phyloP scores from a whole-genome alignment of 129 eudicot genomes.

The Silybum marianum region DNA sequence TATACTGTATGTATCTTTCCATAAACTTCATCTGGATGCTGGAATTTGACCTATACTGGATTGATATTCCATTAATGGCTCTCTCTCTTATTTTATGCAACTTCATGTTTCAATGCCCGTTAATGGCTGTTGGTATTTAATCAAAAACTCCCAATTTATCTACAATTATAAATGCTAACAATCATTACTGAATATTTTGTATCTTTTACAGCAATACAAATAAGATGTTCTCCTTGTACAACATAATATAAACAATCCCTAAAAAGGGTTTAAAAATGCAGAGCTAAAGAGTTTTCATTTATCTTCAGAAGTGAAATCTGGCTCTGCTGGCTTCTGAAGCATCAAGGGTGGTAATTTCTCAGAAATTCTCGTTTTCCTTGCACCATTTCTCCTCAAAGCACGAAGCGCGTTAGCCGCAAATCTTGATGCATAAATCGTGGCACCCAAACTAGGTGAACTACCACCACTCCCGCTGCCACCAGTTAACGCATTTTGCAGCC shows the following conservation, averaged over 20 bases:
- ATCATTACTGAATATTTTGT: background rate
- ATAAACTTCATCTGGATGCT: background rate
- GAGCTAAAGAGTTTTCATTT: conserved; percentile 21
- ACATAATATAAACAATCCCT: conserved; percentile 8
- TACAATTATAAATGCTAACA: conserved; percentile 1
- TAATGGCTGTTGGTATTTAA: background rate
- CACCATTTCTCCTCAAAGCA: conserved; percentile 57
- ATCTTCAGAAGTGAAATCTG: conserved; percentile 83
- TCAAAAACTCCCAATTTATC: background rate
- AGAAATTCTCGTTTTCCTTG: conserved; percentile 65
- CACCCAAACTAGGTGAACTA: conserved; percentile 86
- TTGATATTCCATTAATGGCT: background rate
- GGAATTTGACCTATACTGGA: background rate
- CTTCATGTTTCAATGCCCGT: background rate
- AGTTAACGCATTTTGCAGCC: conserved; percentile 74
- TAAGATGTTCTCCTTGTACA: conserved; percentile 20
- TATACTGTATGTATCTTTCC: background rate
- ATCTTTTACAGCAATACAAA: conserved; percentile 11
- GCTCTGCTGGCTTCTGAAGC: conserved; percentile 96
- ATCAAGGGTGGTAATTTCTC: conserved; percentile 72
- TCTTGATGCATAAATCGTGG: conserved; percentile 82
- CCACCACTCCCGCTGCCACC: conserved; percentile 67
- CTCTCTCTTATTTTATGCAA: background rate
- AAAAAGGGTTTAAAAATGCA: background rate
- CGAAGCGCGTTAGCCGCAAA: conserved; percentile 90